A percentile compares a stretch with the other conserved stretches of the same genome.
phyloP scores from a whole-genome alignment of 2,329 filamentous ascomycete genomes.

The Paradendryphiella salina region DNA sequence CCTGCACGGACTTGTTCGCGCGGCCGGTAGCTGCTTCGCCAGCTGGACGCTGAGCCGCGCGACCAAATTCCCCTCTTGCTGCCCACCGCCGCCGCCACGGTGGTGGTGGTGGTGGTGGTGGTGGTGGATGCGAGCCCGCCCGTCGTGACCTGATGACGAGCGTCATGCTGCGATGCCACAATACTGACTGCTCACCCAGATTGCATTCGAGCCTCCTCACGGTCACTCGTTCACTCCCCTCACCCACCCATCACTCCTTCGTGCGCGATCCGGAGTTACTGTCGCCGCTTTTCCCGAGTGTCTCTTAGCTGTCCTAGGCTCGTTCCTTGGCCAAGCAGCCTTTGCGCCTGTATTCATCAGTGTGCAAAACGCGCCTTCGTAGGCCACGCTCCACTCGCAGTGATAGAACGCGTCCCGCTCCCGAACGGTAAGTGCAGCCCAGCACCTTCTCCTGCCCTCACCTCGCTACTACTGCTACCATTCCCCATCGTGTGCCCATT shows the following conservation, averaged over 20 bases:
- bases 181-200: conserved; percentile 37
- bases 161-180: conserved; percentile 30
- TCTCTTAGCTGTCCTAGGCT: conserved; percentile 28
- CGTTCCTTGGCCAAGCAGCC: conserved; percentile 19
- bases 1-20: conserved; percentile 22
- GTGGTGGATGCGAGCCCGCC: conserved; percentile 4
- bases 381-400: conserved; percentile 19
- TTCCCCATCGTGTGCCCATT: conserved; percentile 18
- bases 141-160: conserved; percentile 17
- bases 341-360: conserved; percentile 28
- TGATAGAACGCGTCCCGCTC: conserved; percentile 19
- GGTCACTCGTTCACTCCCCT: conserved; percentile 38
- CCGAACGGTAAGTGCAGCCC: conserved; percentile 38
- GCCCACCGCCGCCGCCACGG: neutral
- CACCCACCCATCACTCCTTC: conserved; percentile 19
- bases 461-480: conserved; percentile 12
- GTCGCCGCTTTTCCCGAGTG: conserved; percentile 37
- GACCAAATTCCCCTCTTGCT: conserved; percentile 4
- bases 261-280: conserved; percentile 40
- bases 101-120: neutral
- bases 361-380: conserved; percentile 22
- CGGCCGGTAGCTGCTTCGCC: neutral
- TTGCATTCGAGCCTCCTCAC: conserved; percentile 36
- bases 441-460: conserved; percentile 11
- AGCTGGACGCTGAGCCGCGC: conserved; percentile 4